These are phyloP conservation scores for Pseudocercospora pini-densiflorae DNA, from an alignment of 2,329 filamentous ascomycete genomes.

Conservation along the genomic window DNA sequence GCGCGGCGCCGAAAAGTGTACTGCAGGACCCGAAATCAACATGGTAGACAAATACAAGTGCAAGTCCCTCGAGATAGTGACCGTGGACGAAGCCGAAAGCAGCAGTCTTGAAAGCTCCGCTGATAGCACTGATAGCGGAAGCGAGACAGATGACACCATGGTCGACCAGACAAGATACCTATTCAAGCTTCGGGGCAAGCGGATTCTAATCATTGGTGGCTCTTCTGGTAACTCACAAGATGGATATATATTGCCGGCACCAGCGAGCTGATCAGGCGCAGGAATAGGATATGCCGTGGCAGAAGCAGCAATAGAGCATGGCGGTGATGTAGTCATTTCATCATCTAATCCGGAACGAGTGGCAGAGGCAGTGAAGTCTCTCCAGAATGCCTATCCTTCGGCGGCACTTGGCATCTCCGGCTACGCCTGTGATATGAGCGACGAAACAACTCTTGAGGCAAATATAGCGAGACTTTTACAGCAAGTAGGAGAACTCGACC, in stretches of 20 bases:
- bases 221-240: conserved; percentile 47
- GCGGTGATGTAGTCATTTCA: conserved; percentile 68
- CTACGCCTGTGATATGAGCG: neutral
- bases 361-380: conserved; percentile 46
- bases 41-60: neutral
- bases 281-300: conserved; percentile 67
- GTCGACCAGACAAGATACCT: conserved; percentile 41
- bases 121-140: neutral
- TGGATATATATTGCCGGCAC: neutral
- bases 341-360: conserved; percentile 64
- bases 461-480: neutral
- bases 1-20: neutral
- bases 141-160: conserved; percentile 27
- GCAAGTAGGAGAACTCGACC: conserved; percentile 2
- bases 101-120: neutral
- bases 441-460: neutral
- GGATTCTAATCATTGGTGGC: conserved; percentile 64
- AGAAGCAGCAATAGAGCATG: conserved; percentile 85
- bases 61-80: neutral
- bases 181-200: conserved; percentile 31
- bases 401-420: conserved; percentile 27
- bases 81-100: neutral
- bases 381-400: conserved; percentile 48
- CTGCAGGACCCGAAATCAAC: neutral
- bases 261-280: neutral